Base-by-base conservation (phyloP, 2,329 filamentous ascomycete species). In the Teratosphaeria nubilosa region DNA sequence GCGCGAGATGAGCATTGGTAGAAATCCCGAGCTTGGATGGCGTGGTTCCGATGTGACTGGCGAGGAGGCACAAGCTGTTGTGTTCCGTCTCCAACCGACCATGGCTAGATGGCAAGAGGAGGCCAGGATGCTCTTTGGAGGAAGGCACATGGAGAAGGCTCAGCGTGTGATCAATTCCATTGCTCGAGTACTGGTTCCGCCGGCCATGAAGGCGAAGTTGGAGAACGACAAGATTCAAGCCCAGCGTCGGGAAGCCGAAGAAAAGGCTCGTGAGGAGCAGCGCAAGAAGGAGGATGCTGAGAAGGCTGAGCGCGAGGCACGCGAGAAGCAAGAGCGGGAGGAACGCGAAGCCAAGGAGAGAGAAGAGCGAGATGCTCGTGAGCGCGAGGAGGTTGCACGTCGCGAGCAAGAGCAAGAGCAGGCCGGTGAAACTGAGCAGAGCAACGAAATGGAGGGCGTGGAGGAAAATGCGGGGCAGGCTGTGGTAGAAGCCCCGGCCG, bases 31-130 rank as follows among this genome's bases (percentile, higher is more conserved):
- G 22, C 51, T 53, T n/a, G 51, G 25, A 9, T 22, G 51, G 16
- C 51, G 51, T 11, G 25, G 54, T 14, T 22, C 54, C 25, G 31
- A 41, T 6, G 72, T 76, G 63, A 74, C 80, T 66, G 52, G 72
- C 60, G 86, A 89, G 58, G 87, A 87, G 13, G 78, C 83, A n/a
- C 86, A 88, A 65, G 87, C 90, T 13, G 86, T 91, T 27, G 78
- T 84, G 2, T 97, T 97, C 71, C 76, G 80, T 22, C 80, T 90
- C 9, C 82, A 84, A 41, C 79, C 83, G 9, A 97, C 94, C 1
- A 78, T 81, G 57, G 80, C 82, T 56, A 86, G 94, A 61, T 99
- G 95, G 86, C 84, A 88, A 69, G 90, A 96, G 69, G 95, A 97
- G 72, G 86, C 91, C 9, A 86, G 87, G 62, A 85, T 99, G 72